These are phyloP conservation scores for Pichia sp. DNA, from an alignment of 1,139 yeast genomes.

Conservation along the genomic window DNA sequence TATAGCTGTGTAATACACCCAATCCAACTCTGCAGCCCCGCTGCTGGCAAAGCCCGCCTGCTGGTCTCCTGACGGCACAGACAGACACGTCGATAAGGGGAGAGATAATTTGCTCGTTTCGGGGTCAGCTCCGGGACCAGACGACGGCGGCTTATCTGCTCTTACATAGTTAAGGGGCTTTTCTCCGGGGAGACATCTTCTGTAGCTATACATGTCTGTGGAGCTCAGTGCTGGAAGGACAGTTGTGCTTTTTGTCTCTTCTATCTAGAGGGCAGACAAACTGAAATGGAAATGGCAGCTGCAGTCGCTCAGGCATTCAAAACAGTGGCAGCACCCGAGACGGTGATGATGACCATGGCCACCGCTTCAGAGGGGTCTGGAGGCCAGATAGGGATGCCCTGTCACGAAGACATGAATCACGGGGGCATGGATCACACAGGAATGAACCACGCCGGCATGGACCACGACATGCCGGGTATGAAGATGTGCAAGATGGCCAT, in stretches of 20 bases:
- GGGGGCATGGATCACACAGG: constrained; percentile 6
- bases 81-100: too few species aligned
- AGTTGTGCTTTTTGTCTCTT: too few species aligned
- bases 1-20: not conserved
- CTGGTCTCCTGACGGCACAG: not conserved
- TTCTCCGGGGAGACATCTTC: too few species aligned
- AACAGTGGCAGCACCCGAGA: constrained; percentile 1
- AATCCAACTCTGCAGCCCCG: not conserved
- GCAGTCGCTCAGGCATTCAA: constrained; percentile 1
- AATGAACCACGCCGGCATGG: constrained; percentile 23
- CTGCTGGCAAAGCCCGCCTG: not conserved
- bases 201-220: too few species aligned
- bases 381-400: not conserved
- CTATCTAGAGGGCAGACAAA: not conserved
- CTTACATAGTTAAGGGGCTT: not conserved
- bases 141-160: not conserved
- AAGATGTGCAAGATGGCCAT: constrained; percentile 33
- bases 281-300: not conserved
- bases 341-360: not conserved
- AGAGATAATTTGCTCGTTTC: not conserved
- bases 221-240: too few species aligned
- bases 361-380: not conserved
- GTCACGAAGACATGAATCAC: constrained; percentile 11
- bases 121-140: not conserved
- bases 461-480: constrained; percentile 23